Conservation (phyloP, 257 asterid species). For the Anisodus acutangulus region DNA sequence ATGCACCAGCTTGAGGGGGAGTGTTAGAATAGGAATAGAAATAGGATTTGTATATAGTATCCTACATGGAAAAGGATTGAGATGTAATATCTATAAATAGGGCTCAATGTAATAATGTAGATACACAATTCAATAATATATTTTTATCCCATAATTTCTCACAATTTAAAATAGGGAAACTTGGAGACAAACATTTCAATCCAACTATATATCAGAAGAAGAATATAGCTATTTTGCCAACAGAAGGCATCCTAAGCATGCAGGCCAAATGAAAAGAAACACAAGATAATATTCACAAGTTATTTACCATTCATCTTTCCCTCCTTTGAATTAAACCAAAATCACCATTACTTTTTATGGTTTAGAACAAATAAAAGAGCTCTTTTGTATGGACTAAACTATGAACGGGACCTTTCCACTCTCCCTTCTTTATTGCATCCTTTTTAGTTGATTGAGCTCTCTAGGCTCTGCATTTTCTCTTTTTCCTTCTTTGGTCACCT, state of each 20-base stretch:
- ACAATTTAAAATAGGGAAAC: not conserved
- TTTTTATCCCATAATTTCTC: not conserved
- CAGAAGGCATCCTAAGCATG: not conserved
- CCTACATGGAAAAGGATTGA: too few relatives aligned
- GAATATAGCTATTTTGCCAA: not conserved
- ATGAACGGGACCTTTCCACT: not conserved
- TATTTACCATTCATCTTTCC: not conserved
- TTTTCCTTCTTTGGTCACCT: too few relatives aligned
- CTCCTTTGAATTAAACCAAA: not conserved
- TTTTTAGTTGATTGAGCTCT: not conserved
- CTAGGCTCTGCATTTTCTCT: not conserved
- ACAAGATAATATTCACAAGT: not conserved
- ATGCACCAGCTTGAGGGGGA: too few relatives aligned
- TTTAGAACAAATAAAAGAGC: slow-evolving; percentile 5
- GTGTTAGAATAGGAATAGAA: too few relatives aligned
- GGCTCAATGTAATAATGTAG: too few relatives aligned
- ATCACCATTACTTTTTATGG: not conserved
- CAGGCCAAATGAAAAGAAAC: not conserved
- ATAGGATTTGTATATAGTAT: too few relatives aligned
- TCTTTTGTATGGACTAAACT: not conserved
- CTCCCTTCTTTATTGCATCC: not conserved
- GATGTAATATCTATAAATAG: too few relatives aligned
- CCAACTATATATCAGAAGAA: slow-evolving; percentile 2
- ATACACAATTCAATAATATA: too few relatives aligned
- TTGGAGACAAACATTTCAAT: not conserved